These are phyloP conservation scores for Apodospora peruviana DNA, from an alignment of 495 filamentous ascomycete species.

Conservation along the genomic window DNA sequence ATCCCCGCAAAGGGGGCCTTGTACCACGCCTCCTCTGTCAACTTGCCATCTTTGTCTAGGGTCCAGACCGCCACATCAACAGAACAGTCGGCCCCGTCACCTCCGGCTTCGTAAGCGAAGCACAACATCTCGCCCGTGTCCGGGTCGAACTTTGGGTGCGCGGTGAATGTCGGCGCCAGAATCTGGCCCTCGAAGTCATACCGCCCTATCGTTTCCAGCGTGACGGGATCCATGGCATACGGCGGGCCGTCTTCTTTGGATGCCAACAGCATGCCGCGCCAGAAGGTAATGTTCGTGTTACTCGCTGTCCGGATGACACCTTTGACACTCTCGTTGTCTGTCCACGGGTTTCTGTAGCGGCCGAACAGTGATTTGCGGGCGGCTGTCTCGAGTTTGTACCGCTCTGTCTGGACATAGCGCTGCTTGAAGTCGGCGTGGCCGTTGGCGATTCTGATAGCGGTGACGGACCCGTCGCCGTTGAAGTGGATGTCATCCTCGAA, in stretches of 20 bases:
- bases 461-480: slow-evolving; percentile 41
- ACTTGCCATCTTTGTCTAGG: slow-evolving; percentile 33
- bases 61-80: slow-evolving; percentile 47
- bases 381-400: slow-evolving; percentile 36
- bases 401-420: slow-evolving; percentile 49
- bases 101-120: slow-evolving; percentile 50
- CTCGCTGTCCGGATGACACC: slow-evolving; percentile 44
- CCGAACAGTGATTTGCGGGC: slow-evolving; percentile 41
- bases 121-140: slow-evolving; percentile 51
- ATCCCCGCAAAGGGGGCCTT: slow-evolving; percentile 48
- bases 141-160: slow-evolving; percentile 58
- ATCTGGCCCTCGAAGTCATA: slow-evolving; percentile 57
- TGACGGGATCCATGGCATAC: slow-evolving; percentile 51
- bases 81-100: slow-evolving; percentile 37
- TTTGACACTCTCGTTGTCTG: slow-evolving; percentile 45
- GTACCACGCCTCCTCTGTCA: slow-evolving; percentile 43
- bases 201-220: slow-evolving; percentile 48
- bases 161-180: slow-evolving; percentile 48
- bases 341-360: slow-evolving; percentile 50
- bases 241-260: slow-evolving; percentile 52
- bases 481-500: slow-evolving; percentile 51
- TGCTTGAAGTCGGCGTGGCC: slow-evolving; percentile 47
- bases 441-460: slow-evolving; percentile 46
- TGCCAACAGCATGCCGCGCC: slow-evolving; percentile 46
- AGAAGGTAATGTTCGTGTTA: slow-evolving; percentile 54